Evolutionary conservation across 176 grass and related monocot genomes (phyloP).

Genomic region (Cenchrus purpureus): DNA sequence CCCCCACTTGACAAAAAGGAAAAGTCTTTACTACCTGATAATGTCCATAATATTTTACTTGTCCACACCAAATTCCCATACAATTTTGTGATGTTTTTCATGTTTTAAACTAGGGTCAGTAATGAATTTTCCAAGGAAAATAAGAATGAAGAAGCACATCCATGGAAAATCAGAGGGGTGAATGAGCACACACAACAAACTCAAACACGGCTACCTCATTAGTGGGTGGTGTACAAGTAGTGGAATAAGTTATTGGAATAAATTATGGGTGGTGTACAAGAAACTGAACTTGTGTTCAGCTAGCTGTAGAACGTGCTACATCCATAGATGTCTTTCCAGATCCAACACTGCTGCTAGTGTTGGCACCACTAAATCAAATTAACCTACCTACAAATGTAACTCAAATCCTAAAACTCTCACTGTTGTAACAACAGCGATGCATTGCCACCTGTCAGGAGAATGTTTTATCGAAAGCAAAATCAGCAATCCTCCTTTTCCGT

Average conservation of each 20-base stretch:
- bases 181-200: not conserved
- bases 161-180: not conserved
- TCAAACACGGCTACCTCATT: not conserved
- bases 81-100: not conserved
- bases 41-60: not conserved
- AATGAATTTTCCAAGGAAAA: not conserved
- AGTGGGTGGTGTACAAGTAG: not conserved
- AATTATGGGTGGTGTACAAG: not conserved
- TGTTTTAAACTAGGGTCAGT: not conserved
- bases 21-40: not conserved
- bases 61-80: not conserved
- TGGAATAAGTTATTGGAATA: not conserved
- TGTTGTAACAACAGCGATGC: not conserved
- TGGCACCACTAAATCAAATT: not conserved
- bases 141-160: not conserved
- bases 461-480: not conserved
- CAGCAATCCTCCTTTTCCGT: not conserved
- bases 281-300: not conserved
- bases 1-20: slow-evolving; percentile 8
- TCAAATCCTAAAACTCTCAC: not conserved
- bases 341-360: not conserved
- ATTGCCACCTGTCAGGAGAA: not conserved
- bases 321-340: not conserved
- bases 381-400: not conserved
- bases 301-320: not conserved